Percentiles rank a stretch among this genome's conserved stretches.
These are phyloP conservation scores for Podochytrium sp. DNA, from an alignment of 192 early-diverging fungal genomes.

Conservation along the genomic window DNA sequence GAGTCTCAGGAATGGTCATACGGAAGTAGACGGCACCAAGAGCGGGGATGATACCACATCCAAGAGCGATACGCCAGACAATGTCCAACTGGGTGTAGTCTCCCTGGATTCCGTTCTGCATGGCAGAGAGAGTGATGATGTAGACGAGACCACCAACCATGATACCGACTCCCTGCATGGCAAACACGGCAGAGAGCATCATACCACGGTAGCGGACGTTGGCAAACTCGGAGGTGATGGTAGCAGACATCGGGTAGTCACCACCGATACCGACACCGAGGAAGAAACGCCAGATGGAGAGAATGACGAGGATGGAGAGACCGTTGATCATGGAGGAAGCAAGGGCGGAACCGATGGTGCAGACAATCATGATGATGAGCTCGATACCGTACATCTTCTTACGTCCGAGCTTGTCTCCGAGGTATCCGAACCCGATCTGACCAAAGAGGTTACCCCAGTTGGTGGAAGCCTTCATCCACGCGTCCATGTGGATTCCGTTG, in stretches of 20 bases:
- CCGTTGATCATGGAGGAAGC: constrained; percentile 70
- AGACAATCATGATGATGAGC: constrained; percentile 88
- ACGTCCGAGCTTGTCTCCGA: constrained; percentile 89
- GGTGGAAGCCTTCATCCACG: constrained; percentile 84
- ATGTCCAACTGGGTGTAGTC: constrained; percentile 72
- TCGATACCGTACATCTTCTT: constrained; percentile 88
- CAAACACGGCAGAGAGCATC: constrained; percentile 88
- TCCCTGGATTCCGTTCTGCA: constrained; percentile 67
- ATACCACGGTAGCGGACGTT: constrained; percentile 79
- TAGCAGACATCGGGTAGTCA: constrained; percentile 93
- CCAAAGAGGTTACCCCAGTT: constrained; percentile 91
- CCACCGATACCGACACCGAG: constrained; percentile 94
- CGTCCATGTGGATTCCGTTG: constrained; percentile 61
- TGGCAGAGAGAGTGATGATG: constrained; percentile 72
- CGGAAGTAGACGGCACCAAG: constrained; percentile 86
- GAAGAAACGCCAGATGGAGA: constrained; percentile 89
- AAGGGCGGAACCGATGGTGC: constrained; percentile 80
- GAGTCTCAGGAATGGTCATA: constrained; percentile 90
- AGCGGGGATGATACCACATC: constrained; percentile 83
- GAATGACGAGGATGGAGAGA: constrained; percentile 67
- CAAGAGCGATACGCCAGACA: constrained; percentile 91
- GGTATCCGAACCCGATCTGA: constrained; percentile 85
- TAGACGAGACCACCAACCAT: constrained; percentile 79
- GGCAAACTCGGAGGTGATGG: constrained; percentile 92
- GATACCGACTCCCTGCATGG: constrained; percentile 93